phyloP scores from a whole-genome alignment of 768 basidiomycete genomes.

The Boletus pseudo-olivaceus region DNA sequence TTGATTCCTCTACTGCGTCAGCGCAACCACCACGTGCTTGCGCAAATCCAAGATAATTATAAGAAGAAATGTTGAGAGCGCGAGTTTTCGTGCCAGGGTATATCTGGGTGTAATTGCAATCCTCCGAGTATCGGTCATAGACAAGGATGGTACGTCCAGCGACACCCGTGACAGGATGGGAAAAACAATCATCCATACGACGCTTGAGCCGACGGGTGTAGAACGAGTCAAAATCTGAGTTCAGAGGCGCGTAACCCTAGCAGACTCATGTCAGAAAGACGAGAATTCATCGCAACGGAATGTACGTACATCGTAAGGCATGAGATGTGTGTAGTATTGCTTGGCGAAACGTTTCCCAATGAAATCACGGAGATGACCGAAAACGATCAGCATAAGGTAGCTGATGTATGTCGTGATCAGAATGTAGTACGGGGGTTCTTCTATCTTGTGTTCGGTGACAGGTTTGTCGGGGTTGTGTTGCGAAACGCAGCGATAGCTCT shows the following conservation, averaged over 20 bases:
- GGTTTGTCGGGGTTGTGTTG: slow-evolving; percentile 48
- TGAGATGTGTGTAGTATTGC: slow-evolving; percentile 71
- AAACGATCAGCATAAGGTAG: slow-evolving; percentile 86
- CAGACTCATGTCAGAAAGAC: slow-evolving; percentile 3
- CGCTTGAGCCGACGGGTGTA: slow-evolving; percentile 94
- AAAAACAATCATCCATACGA: slow-evolving; percentile 95
- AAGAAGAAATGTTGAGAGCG: slow-evolving; percentile 94
- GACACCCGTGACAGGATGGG: slow-evolving; percentile 88
- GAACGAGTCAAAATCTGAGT: slow-evolving; percentile 98
- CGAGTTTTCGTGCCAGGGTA: slow-evolving; percentile 80
- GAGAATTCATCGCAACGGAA: background rate
- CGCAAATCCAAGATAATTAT: slow-evolving; percentile 99
- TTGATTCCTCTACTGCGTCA: slow-evolving; percentile 84
- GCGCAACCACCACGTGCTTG: slow-evolving; percentile 91
- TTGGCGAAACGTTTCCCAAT: slow-evolving; percentile 81
- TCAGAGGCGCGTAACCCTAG: slow-evolving; percentile 94
- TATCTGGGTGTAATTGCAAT: slow-evolving; percentile 76
- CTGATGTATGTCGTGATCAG: slow-evolving; percentile 89
- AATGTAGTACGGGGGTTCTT: slow-evolving; percentile 91
- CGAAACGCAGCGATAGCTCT: slow-evolving; percentile 66
- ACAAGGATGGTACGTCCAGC: slow-evolving; percentile 89
- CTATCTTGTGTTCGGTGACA: slow-evolving; percentile 55
- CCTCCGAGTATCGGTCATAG: slow-evolving; percentile 77
- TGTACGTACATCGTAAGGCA: slow-evolving; percentile 75
- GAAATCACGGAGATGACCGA: slow-evolving; percentile 95